A percentile compares a stretch with the other conserved stretches of the same genome.
phyloP scores from a whole-genome alignment of 805 yeast species.

The Spencermartinsiella europaea region DNA sequence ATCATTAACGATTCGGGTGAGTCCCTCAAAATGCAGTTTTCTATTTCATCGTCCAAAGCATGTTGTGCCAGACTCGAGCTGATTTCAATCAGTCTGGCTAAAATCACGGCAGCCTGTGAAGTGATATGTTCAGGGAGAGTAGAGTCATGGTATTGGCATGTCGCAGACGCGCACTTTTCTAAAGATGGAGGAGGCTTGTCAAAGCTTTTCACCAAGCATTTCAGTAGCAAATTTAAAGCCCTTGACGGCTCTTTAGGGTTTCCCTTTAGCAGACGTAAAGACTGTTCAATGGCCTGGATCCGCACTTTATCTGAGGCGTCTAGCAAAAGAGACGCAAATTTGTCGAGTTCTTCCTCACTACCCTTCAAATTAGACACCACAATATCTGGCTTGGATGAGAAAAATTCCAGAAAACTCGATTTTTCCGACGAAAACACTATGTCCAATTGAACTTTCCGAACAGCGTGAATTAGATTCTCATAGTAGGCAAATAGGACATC shows the following conservation, averaged over 20 bases:
- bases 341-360: background rate
- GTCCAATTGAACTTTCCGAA: background rate
- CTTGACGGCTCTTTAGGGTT: background rate
- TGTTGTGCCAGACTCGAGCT: constrained; percentile 1
- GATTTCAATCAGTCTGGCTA: constrained; percentile 13
- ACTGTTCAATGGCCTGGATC: background rate
- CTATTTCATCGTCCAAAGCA: constrained; percentile 10
- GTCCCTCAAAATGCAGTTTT: constrained; percentile 14
- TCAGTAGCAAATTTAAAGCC: background rate
- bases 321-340: background rate
- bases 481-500: background rate
- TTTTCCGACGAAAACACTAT: background rate
- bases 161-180: background rate
- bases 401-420: background rate
- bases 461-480: background rate
- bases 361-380: background rate
- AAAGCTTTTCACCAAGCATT: background rate
- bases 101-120: constrained; percentile 8
- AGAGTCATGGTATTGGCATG: background rate
- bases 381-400: background rate
- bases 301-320: background rate
- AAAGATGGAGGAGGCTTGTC: background rate
- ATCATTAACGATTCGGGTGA: constrained; percentile 12
- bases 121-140: background rate
- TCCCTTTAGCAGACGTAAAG: background rate